These are phyloP conservation scores for Rhinocladiella mackenziei DNA, from an alignment of 2,329 filamentous ascomycete species.

Conservation along the genomic window DNA sequence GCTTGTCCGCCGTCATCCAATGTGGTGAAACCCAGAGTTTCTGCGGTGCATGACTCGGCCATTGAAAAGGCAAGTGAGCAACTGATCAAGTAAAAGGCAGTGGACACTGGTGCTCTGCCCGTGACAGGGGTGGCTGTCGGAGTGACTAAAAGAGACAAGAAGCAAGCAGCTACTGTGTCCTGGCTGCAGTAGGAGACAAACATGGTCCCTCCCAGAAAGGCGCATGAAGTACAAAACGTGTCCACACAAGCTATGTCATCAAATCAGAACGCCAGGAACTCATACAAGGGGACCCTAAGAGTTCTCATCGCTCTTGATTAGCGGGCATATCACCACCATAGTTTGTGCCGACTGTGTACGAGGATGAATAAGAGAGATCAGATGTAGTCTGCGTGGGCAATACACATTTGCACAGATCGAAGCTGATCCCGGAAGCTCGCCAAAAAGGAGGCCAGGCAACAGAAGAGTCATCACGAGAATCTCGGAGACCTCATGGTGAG, in stretches of 20 bases:
- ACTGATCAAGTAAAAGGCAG: conserved; percentile 1
- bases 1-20: conserved; percentile 6
- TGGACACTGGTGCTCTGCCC: background rate
- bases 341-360: conserved; percentile 2
- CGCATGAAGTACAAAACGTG: conserved; percentile 3
- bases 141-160: conserved; percentile 2
- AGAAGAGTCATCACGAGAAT: too few relatives aligned
- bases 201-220: background rate
- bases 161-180: conserved; percentile 1
- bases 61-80: conserved; percentile 2
- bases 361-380: conserved; percentile 1
- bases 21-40: conserved; percentile 1
- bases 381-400: background rate
- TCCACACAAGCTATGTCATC: conserved; percentile 1
- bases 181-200: conserved; percentile 4
- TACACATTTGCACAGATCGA: background rate
- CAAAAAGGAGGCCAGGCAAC: background rate
- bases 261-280: background rate
- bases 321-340: conserved; percentile 2
- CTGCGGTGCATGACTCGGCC: conserved; percentile 2
- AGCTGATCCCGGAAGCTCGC: background rate
- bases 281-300: background rate
- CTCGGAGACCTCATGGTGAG: too few relatives aligned
- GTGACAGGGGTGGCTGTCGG: background rate
- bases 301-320: background rate